Evolutionary conservation across 495 filamentous ascomycete genomes (phyloP).

Genomic region (Xylaria scruposa): DNA sequence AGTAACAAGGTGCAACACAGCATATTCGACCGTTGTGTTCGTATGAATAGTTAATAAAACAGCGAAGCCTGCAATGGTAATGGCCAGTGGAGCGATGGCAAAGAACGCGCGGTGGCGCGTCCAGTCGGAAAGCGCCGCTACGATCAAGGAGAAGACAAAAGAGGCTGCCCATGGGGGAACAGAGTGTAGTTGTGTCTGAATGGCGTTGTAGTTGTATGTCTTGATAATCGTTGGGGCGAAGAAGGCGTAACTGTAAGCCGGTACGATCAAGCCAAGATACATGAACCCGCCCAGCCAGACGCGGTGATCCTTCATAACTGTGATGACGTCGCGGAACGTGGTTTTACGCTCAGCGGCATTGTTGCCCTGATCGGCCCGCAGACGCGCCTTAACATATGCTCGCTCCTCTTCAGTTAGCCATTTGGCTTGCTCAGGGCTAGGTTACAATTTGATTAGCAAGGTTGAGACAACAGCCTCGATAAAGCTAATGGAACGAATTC

Average conservation of each 20-base stretch:
- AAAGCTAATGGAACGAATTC: conserved; percentile 5
- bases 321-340: conserved; percentile 66
- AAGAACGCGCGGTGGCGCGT: conserved; percentile 78
- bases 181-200: conserved; percentile 78
- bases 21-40: conserved; percentile 69
- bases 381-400: conserved; percentile 71
- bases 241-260: conserved; percentile 74
- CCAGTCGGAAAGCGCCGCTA: conserved; percentile 73
- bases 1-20: conserved; percentile 75
- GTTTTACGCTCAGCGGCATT: conserved; percentile 71
- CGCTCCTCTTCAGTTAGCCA: conserved; percentile 81
- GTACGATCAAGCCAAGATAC: conserved; percentile 89
- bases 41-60: conserved; percentile 72
- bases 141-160: conserved; percentile 76
- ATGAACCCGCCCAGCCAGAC: conserved; percentile 77
- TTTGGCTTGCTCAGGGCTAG: conserved; percentile 61
- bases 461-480: not conserved
- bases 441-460: not conserved
- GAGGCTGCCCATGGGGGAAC: conserved; percentile 89
- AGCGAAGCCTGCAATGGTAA: conserved; percentile 73
- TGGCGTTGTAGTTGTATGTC: conserved; percentile 68
- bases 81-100: conserved; percentile 64
- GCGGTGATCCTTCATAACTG: conserved; percentile 78
- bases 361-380: conserved; percentile 79
- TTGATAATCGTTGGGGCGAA: conserved; percentile 81